Evolutionary conservation across 1,284 basidiomycete genomes (phyloP), one percentile per base, ranked within the genome.

Genomic region (Quambalaria eucalypti): DNA sequence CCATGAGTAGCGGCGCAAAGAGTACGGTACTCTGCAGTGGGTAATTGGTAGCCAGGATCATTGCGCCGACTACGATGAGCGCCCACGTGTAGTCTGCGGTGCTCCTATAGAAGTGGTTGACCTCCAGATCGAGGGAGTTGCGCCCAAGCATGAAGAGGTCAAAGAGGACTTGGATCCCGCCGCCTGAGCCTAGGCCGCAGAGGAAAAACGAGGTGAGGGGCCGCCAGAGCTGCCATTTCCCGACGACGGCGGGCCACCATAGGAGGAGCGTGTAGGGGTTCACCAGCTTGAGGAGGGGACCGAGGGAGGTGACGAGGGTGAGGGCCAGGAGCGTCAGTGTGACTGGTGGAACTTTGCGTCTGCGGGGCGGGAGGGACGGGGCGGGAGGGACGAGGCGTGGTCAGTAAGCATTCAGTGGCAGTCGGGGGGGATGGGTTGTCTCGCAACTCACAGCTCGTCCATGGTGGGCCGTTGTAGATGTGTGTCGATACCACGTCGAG

Each of bases 281-380:
- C 19, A 87, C 69, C 6, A 88, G 56, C 12, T 82, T 76, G 60
- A 86, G 75, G 56, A 87, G 74, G 36, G 81, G 78, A 0, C 87
- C 82, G 0, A 85, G 30, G 0, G 88, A 83, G 36, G 89, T 77
- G 0, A 77, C 81, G 1, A 85, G 70, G 2, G 83, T 82, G 1
- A 86, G 84, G 9, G 77, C 78, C 50, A 84, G 80, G 21, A 90
- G 74, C 57, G 84, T 83, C 29, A 88, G 82, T 2, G 90, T 91
- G 21, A 92, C 86, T 46, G 87, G 86, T 0, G 89, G 89, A 2
- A 92, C 87, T 78, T 89, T 88, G 21, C 26, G 48, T 12, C 28
- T 49, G 4, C 4, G n/a, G 14, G 25, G 25, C 12, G 42, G 12
- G 3, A 46, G 25, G 42, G 25, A 25, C 4, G 10, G 36, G 36